These are phyloP conservation scores for Penicillium fimorum DNA, from an alignment of 495 filamentous ascomycete genomes.

Conservation along the genomic window DNA sequence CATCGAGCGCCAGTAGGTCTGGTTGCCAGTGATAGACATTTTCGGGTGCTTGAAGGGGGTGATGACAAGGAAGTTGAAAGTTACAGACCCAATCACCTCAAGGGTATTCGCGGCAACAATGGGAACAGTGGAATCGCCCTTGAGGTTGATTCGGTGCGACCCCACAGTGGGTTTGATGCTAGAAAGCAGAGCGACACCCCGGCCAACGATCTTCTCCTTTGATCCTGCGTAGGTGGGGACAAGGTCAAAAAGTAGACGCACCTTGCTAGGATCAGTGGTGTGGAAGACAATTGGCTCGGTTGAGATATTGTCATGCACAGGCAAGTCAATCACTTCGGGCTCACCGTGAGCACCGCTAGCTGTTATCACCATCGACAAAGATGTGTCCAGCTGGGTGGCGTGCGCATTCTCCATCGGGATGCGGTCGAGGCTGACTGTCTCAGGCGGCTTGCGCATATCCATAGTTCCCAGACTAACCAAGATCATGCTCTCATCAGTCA, in stretches of 20 bases:
- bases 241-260: constrained; percentile 91
- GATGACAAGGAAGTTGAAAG: constrained; percentile 95
- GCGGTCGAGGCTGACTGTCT: constrained; percentile 82
- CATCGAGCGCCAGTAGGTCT: constrained; percentile 94
- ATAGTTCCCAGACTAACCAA: constrained; percentile 91
- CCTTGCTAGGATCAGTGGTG: constrained; percentile 70
- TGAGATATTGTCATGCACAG: constrained; percentile 87
- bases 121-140: constrained; percentile 90
- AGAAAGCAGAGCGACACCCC: constrained; percentile 84
- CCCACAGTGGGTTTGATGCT: constrained; percentile 80
- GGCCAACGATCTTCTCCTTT: constrained; percentile 82
- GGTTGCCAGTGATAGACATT: constrained; percentile 82
- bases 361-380: constrained; percentile 88
- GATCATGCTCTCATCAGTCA: constrained; percentile 83
- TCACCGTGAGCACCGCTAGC: constrained; percentile 84
- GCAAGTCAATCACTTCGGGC: constrained; percentile 84
- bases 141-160: constrained; percentile 75
- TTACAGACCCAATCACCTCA: constrained; percentile 89
- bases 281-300: constrained; percentile 91
- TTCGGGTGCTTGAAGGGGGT: constrained; percentile 93
- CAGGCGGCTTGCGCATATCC: constrained; percentile 78
- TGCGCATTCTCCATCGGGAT: constrained; percentile 86
- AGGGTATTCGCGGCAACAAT: constrained; percentile 78
- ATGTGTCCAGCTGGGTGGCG: constrained; percentile 88
- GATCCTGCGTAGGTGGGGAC: constrained; percentile 96